A percentile compares a stretch with the other conserved stretches of the same genome.
Conservation (phyloP, 768 basidiomycete species). For the Boletus sp. region DNA sequence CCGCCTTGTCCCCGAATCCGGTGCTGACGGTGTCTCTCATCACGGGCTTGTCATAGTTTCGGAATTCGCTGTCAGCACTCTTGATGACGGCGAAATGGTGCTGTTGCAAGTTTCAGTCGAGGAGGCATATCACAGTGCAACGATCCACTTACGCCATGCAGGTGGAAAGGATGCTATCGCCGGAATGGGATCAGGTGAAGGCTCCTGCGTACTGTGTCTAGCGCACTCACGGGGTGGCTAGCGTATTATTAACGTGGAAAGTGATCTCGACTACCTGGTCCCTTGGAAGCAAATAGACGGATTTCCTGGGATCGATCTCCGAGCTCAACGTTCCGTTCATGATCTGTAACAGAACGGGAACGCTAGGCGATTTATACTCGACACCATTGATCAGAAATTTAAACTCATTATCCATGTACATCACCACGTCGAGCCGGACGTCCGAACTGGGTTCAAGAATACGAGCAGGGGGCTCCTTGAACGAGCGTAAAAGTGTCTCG, state of each 20-base stretch:
- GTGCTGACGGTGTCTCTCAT: constrained; percentile 48
- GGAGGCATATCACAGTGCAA: not conserved
- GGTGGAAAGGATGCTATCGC: constrained; percentile 21
- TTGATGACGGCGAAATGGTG: constrained; percentile 43
- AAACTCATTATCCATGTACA: constrained; percentile 4
- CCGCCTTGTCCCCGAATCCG: constrained; percentile 35
- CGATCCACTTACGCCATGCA: constrained; percentile 18
- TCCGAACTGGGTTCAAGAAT: constrained; percentile 18
- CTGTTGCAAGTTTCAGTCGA: constrained; percentile 18
- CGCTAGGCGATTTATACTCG: constrained; percentile 11
- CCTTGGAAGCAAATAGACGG: constrained; percentile 14
- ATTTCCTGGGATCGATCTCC: constrained; percentile 4
- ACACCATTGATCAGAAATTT: constrained; percentile 15
- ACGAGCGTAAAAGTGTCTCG: constrained; percentile 19
- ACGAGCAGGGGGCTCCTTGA: constrained; percentile 8
- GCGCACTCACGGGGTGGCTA: constrained; percentile 30
- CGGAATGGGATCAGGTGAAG: not conserved
- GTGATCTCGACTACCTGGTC: constrained; percentile 19
- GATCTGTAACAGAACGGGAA: constrained; percentile 22
- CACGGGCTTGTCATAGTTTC: constrained; percentile 49
- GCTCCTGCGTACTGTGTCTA: too few species aligned
- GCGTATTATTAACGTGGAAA: constrained; percentile 6
- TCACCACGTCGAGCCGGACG: constrained; percentile 16
- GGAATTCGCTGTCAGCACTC: constrained; percentile 35
- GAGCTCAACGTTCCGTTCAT: constrained; percentile 18